Base-by-base conservation (phyloP, 805 yeast species). In the Ogataea polymorpha region DNA sequence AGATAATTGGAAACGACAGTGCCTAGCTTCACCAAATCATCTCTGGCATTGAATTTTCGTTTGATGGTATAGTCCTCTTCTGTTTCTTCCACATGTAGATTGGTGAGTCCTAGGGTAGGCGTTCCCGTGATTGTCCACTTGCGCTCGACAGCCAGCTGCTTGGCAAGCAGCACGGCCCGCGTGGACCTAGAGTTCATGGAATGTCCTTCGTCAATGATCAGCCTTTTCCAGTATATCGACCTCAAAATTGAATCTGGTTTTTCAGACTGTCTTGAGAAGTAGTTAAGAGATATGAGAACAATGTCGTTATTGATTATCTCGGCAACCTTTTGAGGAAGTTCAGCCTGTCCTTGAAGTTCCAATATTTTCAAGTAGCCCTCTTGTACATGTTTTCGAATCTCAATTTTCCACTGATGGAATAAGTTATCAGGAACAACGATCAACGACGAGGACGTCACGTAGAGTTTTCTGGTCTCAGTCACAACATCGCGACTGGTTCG, bases 91-190 rank as follows among this genome's bases (percentile, higher is more conserved):
- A 80, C 72, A 47, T 77, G 75, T 6, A 79, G 54, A 32, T 70
- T 71, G 0, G 88, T 80, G 38, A 82, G 62, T 0, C 90, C 90
- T 0, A 84, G 72, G 0, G 88, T 82, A 4, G 89, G 89, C 0
- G 90, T 82, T 23, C 90, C 89, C 0, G 85, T 78, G 1, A 82
- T 86, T 0, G 81, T 79, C 90, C 90, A 82, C 45, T 75, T 70
- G 37, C 87, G 67, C 52, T 82, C 90, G 7, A 75, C 74, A 35
- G 61, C 57, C 33, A 83, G 53, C 16, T 65, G 61, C 24, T 66
- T 67, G 14, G 85, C 78, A 24, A 77, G 54, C 7, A 59, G 53
- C 6, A 76, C 80, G 0, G 76, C 69, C 36, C 74, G 65, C 0
- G 85, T 70, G 1, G 69, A 56, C 41, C 70, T 71, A 6, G 81